Percentiles rank a stretch among this genome's conserved stretches.
phyloP scores from a whole-genome alignment of 345 rosid species.

The Gossypium turneri region DNA sequence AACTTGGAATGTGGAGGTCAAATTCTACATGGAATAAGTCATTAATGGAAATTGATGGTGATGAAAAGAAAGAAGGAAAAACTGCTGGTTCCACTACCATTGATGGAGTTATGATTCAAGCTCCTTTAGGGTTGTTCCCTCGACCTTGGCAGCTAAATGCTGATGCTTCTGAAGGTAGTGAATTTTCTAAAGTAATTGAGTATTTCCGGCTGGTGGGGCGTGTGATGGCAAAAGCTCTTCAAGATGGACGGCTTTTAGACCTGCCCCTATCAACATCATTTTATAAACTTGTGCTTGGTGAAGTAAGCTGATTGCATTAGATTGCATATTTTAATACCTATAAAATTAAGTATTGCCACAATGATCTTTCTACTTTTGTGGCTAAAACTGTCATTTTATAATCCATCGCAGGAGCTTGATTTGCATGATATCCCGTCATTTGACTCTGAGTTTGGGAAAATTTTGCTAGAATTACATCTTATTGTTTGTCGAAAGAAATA shows the following conservation, averaged over 20 bases:
- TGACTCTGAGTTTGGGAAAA: conserved; percentile 85
- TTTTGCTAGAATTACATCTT: conserved; percentile 70
- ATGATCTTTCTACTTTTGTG: conserved; percentile 5
- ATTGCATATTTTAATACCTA: neutral
- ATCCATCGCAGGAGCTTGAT: conserved; percentile 86
- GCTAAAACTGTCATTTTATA: neutral
- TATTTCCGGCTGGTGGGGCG: conserved; percentile 91
- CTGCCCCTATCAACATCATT: conserved; percentile 77
- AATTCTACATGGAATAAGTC: conserved; percentile 42
- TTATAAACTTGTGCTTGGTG: conserved; percentile 82
- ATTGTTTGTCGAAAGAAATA: conserved; percentile 73
- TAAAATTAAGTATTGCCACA: neutral
- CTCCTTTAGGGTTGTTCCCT: conserved; percentile 89
- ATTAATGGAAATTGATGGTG: conserved; percentile 54
- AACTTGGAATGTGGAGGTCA: conserved; percentile 96
- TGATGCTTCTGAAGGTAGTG: conserved; percentile 72
- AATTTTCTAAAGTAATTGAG: conserved; percentile 62
- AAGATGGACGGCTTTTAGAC: conserved; percentile 96
- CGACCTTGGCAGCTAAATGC: conserved; percentile 78
- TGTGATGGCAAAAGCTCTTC: conserved; percentile 98
- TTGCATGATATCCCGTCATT: conserved; percentile 73
- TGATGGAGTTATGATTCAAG: conserved; percentile 50
- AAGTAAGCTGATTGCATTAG: conserved; percentile 45
- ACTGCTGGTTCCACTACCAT: conserved; percentile 15
- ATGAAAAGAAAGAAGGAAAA: conserved; percentile 48